phyloP scores from a whole-genome alignment of 2,329 filamentous ascomycete species.

The Graphium sp. region DNA sequence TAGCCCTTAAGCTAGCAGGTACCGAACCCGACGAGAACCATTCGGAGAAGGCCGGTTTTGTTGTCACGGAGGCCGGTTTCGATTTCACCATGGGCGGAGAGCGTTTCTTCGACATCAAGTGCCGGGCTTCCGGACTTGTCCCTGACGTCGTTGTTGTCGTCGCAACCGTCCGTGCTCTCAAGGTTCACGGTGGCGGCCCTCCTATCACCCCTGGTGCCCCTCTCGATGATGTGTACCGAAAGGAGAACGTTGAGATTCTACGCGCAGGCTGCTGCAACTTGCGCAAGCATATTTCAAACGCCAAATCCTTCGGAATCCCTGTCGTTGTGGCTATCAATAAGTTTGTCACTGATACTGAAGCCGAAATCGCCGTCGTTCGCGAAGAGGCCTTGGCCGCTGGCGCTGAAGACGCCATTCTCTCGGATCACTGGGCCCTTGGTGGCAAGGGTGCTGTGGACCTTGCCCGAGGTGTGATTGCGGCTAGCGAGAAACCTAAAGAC shows the following conservation, averaged over 20 bases:
- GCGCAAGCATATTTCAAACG: constrained; percentile 87
- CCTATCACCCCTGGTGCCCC: constrained; percentile 76
- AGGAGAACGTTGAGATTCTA: constrained; percentile 86
- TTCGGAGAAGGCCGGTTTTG: constrained; percentile 70
- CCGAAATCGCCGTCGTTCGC: constrained; percentile 74
- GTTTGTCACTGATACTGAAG: constrained; percentile 85
- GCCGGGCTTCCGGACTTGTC: constrained; percentile 78
- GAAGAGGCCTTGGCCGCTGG: constrained; percentile 86
- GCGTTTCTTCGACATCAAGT: constrained; percentile 99
- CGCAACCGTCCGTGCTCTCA: constrained; percentile 85
- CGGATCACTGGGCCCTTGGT: constrained; percentile 95
- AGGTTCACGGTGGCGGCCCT: constrained; percentile 94
- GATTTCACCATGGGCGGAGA: constrained; percentile 99
- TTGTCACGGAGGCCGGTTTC: constrained; percentile 93
- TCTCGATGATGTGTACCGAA: constrained; percentile 74
- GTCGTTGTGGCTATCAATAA: constrained; percentile 97
- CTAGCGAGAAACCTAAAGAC: constrained; percentile 68
- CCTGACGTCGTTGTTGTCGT: constrained; percentile 92
- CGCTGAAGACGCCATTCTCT: constrained; percentile 81
- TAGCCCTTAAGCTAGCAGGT: constrained; percentile 88
- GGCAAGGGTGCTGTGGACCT: constrained; percentile 81
- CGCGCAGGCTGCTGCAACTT: constrained; percentile 85
- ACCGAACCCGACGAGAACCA: constrained; percentile 85
- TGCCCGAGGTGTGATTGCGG: constrained; percentile 70
- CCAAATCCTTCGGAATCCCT: constrained; percentile 74